These are phyloP conservation scores for Fusarium beomiforme DNA, from an alignment of 2,329 filamentous ascomycete species.

Conservation along the genomic window DNA sequence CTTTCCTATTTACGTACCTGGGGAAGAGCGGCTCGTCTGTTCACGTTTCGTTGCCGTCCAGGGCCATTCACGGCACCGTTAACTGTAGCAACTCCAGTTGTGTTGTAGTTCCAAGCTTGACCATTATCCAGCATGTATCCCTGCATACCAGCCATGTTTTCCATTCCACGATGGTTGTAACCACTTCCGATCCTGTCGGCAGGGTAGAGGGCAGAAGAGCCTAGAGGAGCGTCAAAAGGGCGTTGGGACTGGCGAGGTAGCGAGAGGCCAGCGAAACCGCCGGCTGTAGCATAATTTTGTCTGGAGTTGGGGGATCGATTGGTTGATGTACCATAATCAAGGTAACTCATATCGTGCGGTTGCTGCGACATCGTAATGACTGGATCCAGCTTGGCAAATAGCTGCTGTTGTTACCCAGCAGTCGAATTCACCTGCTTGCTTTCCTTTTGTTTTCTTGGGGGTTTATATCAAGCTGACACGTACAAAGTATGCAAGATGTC, in stretches of 20 bases:
- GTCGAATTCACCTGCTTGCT: constrained; percentile 1
- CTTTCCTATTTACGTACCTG: constrained; percentile 63
- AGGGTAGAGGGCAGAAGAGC: constrained; percentile 72
- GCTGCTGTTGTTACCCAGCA: constrained; percentile 40
- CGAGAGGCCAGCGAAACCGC: constrained; percentile 62
- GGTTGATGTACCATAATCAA: constrained; percentile 69
- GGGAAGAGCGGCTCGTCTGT: constrained; percentile 72
- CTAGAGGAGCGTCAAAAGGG: constrained; percentile 78
- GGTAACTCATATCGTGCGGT: constrained; percentile 72
- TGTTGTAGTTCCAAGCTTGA: constrained; percentile 81
- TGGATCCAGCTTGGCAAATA: constrained; percentile 34
- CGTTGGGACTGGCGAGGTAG: constrained; percentile 69
- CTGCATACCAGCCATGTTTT: constrained; percentile 57
- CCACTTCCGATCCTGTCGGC: constrained; percentile 72
- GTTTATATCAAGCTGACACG: constrained; percentile 4
- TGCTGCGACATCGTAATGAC: constrained; percentile 57
- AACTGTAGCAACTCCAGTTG: constrained; percentile 71
- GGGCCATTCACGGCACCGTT: constrained; percentile 73
- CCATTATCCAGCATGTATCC: constrained; percentile 72
- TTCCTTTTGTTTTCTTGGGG: background rate
- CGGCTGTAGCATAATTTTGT: constrained; percentile 61
- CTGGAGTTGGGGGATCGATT: constrained; percentile 75
- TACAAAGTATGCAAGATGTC: constrained; percentile 1
- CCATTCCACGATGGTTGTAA: constrained; percentile 69
- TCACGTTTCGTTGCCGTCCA: constrained; percentile 64